Conservation (phyloP, 2,329 filamentous ascomycete genomes). For the Clonostachys chloroleuca region DNA sequence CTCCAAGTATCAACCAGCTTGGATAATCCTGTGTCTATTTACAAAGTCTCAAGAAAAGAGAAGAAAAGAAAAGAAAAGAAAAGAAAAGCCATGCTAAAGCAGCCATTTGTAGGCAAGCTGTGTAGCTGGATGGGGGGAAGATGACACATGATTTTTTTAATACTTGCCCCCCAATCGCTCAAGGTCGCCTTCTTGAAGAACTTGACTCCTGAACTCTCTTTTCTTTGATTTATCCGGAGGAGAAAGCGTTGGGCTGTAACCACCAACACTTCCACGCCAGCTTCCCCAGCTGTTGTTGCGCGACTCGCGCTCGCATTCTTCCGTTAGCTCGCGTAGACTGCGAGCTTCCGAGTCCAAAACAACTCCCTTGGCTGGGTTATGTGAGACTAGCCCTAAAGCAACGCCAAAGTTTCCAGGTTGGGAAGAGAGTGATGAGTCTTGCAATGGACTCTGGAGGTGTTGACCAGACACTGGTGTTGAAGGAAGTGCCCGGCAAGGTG, state of each 20-base stretch:
- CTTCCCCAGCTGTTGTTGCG: constrained; percentile 25
- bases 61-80: no score
- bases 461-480: constrained; percentile 13
- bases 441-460: constrained; percentile 8
- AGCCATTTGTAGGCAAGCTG: no score
- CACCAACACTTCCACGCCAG: constrained; percentile 12
- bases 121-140: no score
- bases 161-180: constrained; percentile 19
- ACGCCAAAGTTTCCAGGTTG: constrained; percentile 6
- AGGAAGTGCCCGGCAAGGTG: constrained; percentile 38
- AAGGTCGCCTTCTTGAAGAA: constrained; percentile 13
- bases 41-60: no score
- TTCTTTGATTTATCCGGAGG: constrained; percentile 2
- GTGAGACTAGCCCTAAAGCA: constrained; percentile 6
- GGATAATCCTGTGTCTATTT: no score
- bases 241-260: constrained; percentile 4
- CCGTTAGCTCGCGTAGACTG: constrained; percentile 21
- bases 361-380: constrained; percentile 7
- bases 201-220: constrained; percentile 4
- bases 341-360: constrained; percentile 12
- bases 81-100: no score
- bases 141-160: neutral
- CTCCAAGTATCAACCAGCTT: no score
- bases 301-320: constrained; percentile 18
- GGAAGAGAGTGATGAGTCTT: constrained; percentile 1